These are phyloP conservation scores for Chalciporus chontae DNA, from an alignment of 768 basidiomycete species.

Conservation along the genomic window DNA sequence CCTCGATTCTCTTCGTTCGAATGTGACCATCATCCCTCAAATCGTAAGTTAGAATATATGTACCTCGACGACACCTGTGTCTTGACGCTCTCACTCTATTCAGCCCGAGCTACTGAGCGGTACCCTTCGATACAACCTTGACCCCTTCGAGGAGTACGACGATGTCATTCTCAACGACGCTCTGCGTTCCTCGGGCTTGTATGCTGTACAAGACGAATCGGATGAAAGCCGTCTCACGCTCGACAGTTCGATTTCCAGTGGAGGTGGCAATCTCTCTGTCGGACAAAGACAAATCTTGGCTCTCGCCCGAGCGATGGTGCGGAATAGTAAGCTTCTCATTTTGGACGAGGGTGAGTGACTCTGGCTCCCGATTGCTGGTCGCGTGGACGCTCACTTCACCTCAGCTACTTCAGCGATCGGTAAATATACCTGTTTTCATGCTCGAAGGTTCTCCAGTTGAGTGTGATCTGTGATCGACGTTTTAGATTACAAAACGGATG, in stretches of 20 bases:
- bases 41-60: constrained; percentile 31
- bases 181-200: constrained; percentile 45
- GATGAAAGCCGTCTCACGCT: constrained; percentile 39
- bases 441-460: not conserved
- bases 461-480: not conserved
- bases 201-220: constrained; percentile 35
- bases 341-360: constrained; percentile 48
- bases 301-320: constrained; percentile 54
- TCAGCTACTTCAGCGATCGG: constrained; percentile 47
- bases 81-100: not conserved
- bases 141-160: constrained; percentile 54
- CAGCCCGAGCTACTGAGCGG: constrained; percentile 54
- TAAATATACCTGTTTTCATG: not conserved
- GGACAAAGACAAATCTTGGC: constrained; percentile 61
- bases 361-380: not conserved
- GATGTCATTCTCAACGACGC: constrained; percentile 50
- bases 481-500: constrained; percentile 54
- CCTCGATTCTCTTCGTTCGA: constrained; percentile 48
- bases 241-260: constrained; percentile 42
- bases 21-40: constrained; percentile 60
- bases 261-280: constrained; percentile 48
- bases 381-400: not conserved
- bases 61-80: not conserved
- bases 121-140: constrained; percentile 55
- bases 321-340: constrained; percentile 54